phyloP scores from a whole-genome alignment of 1,284 basidiomycete genomes.

The Marasmius tenuissimus region DNA sequence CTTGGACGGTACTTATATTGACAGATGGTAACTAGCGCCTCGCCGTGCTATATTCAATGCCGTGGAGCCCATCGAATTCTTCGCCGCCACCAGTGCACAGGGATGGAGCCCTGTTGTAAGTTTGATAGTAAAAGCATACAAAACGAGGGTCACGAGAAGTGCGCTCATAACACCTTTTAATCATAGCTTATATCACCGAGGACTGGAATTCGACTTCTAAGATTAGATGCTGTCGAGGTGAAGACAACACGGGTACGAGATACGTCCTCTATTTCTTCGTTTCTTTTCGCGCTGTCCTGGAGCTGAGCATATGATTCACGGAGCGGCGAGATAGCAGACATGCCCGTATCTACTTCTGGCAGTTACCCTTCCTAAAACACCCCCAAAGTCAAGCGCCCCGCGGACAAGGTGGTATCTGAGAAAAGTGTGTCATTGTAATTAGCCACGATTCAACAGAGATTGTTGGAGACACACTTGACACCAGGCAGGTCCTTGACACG shows the following conservation, averaged over 20 bases:
- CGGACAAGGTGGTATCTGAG: constrained; percentile 92
- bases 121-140: too few species aligned
- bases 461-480: constrained; percentile 88
- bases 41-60: background rate
- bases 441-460: constrained; percentile 3
- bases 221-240: too few species aligned
- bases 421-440: background rate
- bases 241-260: too few species aligned
- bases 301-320: background rate
- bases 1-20: background rate
- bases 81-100: background rate
- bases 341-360: constrained; percentile 95
- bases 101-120: background rate
- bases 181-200: too few species aligned
- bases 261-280: constrained; percentile 52
- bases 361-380: constrained; percentile 82
- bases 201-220: too few species aligned
- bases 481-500: constrained; percentile 97
- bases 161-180: too few species aligned
- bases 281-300: constrained; percentile 71
- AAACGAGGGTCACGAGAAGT: too few species aligned
- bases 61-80: background rate
- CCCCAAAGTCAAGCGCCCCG: constrained; percentile 90
- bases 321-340: constrained; percentile 28
- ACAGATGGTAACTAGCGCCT: background rate